These are phyloP conservation scores for Beta corolliflora DNA, from an alignment of 179 eudicot genomes.

Conservation along the genomic window DNA sequence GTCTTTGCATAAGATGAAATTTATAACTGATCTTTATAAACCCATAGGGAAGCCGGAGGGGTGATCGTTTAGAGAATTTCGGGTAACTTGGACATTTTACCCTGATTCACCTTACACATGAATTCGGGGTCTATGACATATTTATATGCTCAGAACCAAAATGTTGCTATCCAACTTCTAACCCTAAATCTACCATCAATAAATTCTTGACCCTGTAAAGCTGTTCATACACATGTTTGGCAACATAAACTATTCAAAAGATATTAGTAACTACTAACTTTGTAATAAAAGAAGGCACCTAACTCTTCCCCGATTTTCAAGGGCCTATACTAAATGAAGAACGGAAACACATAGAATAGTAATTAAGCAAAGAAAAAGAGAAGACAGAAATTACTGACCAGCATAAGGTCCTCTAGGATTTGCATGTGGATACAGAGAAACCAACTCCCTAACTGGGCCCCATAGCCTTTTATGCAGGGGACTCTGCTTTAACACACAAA, in stretches of 20 bases:
- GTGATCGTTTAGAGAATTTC: not conserved
- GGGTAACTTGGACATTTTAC: not conserved
- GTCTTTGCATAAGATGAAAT: not conserved
- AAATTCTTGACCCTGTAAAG: not conserved
- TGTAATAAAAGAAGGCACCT: conserved; percentile 16
- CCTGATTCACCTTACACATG: not conserved
- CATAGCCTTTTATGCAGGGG: conserved; percentile 78
- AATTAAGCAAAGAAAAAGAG: conserved; percentile 3
- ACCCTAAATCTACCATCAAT: not conserved
- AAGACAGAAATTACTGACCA: conserved; percentile 53
- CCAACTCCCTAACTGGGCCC: conserved; percentile 82
- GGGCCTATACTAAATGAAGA: conserved; percentile 19
- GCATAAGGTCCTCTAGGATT: conserved; percentile 73
- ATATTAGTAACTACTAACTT: conserved; percentile 1
- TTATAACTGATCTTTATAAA: not conserved
- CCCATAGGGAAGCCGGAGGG: not conserved
- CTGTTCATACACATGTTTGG: not conserved
- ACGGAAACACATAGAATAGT: not conserved
- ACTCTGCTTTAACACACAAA: conserved; percentile 45
- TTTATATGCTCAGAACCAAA: not conserved
- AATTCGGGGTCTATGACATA: not conserved
- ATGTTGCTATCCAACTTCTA: not conserved
- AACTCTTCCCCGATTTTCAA: conserved; percentile 1
- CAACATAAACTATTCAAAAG: not conserved
- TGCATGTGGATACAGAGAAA: conserved; percentile 66